phyloP scores from a whole-genome alignment of 805 yeast genomes.

The Lachancea fermentati region DNA sequence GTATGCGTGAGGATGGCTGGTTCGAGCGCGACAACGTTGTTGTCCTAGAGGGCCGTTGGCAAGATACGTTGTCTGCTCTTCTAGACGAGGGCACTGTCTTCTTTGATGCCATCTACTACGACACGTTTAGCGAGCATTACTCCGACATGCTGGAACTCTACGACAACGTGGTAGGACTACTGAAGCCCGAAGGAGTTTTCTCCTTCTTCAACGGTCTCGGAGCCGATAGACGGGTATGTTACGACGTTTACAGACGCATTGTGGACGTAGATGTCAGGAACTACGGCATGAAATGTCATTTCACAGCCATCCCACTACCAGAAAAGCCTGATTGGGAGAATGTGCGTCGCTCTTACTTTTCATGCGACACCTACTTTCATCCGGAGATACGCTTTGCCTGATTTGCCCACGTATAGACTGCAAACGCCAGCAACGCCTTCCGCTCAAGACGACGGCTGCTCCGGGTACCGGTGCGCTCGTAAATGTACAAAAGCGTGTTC shows the following conservation, averaged over 20 bases:
- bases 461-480: no score
- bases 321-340: constrained; percentile 30
- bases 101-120: constrained; percentile 89
- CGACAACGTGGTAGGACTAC: constrained; percentile 73
- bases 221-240: constrained; percentile 67
- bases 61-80: constrained; percentile 64
- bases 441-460: no score
- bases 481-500: no score
- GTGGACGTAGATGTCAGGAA: constrained; percentile 74
- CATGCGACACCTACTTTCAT: constrained; percentile 32
- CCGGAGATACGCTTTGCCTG: constrained; percentile 26
- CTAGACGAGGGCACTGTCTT: constrained; percentile 55
- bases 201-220: constrained; percentile 92
- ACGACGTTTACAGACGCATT: constrained; percentile 79
- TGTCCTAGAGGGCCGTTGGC: constrained; percentile 89
- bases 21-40: constrained; percentile 64
- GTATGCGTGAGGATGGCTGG: constrained; percentile 77
- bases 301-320: constrained; percentile 28
- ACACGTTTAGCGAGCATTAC: constrained; percentile 90
- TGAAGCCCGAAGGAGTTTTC: constrained; percentile 77
- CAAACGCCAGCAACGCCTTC: no score
- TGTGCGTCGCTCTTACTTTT: constrained; percentile 32
- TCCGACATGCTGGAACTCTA: constrained; percentile 80
- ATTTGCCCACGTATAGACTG: no score
- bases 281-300: constrained; percentile 70